Base-by-base conservation (phyloP, 2,329 filamentous ascomycete genomes). In the Sarocladium brachiariae region DNA sequence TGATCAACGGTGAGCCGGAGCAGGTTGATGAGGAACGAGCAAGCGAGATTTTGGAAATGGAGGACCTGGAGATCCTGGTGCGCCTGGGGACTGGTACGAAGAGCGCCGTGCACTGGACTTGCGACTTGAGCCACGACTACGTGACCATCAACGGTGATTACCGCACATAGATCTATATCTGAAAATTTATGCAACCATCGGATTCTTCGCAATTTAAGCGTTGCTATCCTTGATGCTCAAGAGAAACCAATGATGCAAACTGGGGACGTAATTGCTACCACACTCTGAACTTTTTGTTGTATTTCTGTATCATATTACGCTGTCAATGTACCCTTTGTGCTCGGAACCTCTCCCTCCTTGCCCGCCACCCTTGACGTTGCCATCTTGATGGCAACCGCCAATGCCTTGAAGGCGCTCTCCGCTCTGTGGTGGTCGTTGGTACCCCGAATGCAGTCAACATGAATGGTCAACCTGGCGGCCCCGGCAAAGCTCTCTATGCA, bases 391-490 rank as follows among this genome's bases (percentile, higher is more conserved):
- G 93, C 93, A 39, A 96, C 83, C 0, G 93, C 93, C 58, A 97
- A 70, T 43, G 93, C 93, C 79, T 99, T 99, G 71, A 99, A 96
- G 14, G 92, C 93, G 66, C 87, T 93, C 80, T 97, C 93, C 9
- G 93, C 91, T 52, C 91, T 78, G 73, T 97, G 93, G 70, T 97
- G 93, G 70, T 97, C 93, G 70, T 97, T 99, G 55, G 87, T 81
- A 49, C 93, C 93, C 56, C 89, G 81, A 51, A 96, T 70, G 70
- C 89, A 95, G 71, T 96, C 89, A 53, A 99, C 89, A 73, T 99
- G 93, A 63, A 97, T 73, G n/a, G 93, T 99, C 50, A 96, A 78
- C 23, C 89, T 85, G 3, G 90, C 89, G 9, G 83, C 88, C 73
- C 95, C 87, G 37, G 92, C 91, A 70, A 96, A 99, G 72, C 87